Evolutionary conservation across 108 stramenopile species (phyloP), one percentile per base, ranked within the genome.

Genomic region (Discostella stelligeroides): DNA sequence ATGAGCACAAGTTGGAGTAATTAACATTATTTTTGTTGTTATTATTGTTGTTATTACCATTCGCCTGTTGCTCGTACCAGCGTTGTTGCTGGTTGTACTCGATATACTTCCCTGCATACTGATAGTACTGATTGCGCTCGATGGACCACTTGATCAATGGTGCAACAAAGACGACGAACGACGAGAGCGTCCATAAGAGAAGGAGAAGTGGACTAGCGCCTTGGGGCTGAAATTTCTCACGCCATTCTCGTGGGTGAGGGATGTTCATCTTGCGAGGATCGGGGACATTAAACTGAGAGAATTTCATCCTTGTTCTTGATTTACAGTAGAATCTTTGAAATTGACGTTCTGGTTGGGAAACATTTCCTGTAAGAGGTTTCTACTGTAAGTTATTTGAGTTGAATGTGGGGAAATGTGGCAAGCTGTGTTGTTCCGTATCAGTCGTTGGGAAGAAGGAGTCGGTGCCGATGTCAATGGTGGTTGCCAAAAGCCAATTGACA

Each of bases 31-130:
- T 66, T n/a, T 24, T 20, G 14, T 69, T 40, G 23, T 62, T 43
- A 21, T 65, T 66, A 28, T 29, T 21, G 24, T 72, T 47, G 37
- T 60, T 50, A 50, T 78, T 80, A 20, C 73, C 65, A 39, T 82
- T 76, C 17, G 68, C 57, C 53, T 61, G 48, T 55, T 82, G 60
- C 38, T 86, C 68, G 13, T 84, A 53, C 49, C 82, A 67, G 1
- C 62, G 42, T 57, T 86, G 83, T 38, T 84, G 53, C 47, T 81
- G 55, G 25, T 82, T 58, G 70, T 84, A 82, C 58, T 82, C 64
- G 28, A 40, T 58, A 43, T 80, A 65, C 18, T 62, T n/a, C 62
- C 86, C 84, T 18, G 55, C 43, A 41, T 57, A 65, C 4, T 49
- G 55, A 47, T 76, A 85, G 61, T 82, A 84, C 21, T 60, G 20